Percentiles rank a stretch among this genome's conserved stretches.
These are phyloP conservation scores for Globisporangium spiculum DNA, from an alignment of 352 stramenopile species.

Conservation along the genomic window DNA sequence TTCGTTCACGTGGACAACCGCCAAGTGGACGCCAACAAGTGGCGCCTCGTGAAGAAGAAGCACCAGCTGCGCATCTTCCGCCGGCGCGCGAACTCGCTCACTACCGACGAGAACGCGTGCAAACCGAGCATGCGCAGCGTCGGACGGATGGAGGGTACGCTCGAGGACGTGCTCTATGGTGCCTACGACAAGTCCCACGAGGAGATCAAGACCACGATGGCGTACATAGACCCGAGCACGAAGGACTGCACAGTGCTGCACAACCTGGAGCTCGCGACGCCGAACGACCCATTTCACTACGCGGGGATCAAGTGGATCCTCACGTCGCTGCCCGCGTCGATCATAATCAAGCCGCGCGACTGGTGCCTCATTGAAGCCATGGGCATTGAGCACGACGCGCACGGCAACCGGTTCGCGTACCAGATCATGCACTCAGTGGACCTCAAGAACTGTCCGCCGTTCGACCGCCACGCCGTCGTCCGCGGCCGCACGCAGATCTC, in stretches of 20 bases:
- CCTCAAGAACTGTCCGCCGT: conserved; percentile 32
- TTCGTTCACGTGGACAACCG: conserved; percentile 24
- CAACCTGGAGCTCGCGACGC: conserved; percentile 36
- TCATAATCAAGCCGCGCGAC: conserved; percentile 24
- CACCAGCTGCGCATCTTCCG: conserved; percentile 39
- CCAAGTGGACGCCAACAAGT: conserved; percentile 34
- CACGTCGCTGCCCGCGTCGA: conserved; percentile 26
- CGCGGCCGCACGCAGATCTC: conserved; percentile 29
- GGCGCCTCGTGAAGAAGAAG: conserved; percentile 39
- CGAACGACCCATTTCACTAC: conserved; percentile 40
- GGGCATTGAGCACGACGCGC: conserved; percentile 32
- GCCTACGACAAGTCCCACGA: conserved; percentile 34
- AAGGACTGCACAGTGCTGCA: conserved; percentile 38
- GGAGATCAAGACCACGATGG: conserved; percentile 34
- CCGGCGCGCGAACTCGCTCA: conserved; percentile 15
- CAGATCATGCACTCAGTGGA: conserved; percentile 44
- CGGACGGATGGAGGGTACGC: conserved; percentile 36
- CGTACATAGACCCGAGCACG: conserved; percentile 23
- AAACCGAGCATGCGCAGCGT: conserved; percentile 33
- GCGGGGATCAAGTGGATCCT: conserved; percentile 49
- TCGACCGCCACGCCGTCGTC: conserved; percentile 24
- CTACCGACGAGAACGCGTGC: not conserved
- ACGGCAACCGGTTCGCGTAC: conserved; percentile 34
- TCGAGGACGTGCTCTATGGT: conserved; percentile 51
- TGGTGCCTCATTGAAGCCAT: conserved; percentile 37